Base-by-base conservation (phyloP, 306 rosid genomes). In the Purshia tridentata region DNA sequence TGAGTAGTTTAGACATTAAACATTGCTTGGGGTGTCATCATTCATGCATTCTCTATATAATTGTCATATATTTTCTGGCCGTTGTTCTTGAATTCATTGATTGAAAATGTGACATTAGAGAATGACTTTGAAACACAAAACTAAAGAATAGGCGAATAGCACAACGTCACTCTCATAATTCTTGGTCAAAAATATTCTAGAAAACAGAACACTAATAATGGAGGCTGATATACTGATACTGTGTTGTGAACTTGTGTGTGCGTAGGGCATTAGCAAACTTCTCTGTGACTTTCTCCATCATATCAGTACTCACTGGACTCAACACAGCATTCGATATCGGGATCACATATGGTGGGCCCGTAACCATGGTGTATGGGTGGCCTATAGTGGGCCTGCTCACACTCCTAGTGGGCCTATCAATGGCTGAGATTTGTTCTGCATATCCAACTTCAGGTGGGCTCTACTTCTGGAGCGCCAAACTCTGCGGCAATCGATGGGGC, bases 361-460 rank as follows among this genome's bases (percentile, higher is more conserved):
- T 72, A 1, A 81, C 88, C 0, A 81, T 84, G 81, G 83, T 81
- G 13, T 81, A 81, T 55, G 83, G 85, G 3, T 84, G 88, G 85
- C 83, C 83, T 4, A 13, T 75, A 0, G 83, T 84, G 37, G 85
- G 85, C 49, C 0, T 53, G n/a, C 15, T 84, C 56, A 84, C 85
- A 0, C 46, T 84, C 10, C 8, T 75, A 0, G 88, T 84, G 71
- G 88, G 85, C 7, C 44, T 72, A 0, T 71, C 88, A 0, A 74
- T 84, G 83, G 85, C 88, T 5, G 85, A 84, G 81, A 81, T 84
- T 73, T 84, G 85, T 49, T 84, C 88, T 15, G 81, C 88, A 18
- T 81, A 22, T 46, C 88, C 85, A 22, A 84, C 88, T 74, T 81
- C 85, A 15, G 85, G 81, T 65, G 88, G 88, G 42, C 88, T 84